Evolutionary conservation across 1,284 basidiomycete species (phyloP).

Genomic region (Heterobasidion irregulare): DNA sequence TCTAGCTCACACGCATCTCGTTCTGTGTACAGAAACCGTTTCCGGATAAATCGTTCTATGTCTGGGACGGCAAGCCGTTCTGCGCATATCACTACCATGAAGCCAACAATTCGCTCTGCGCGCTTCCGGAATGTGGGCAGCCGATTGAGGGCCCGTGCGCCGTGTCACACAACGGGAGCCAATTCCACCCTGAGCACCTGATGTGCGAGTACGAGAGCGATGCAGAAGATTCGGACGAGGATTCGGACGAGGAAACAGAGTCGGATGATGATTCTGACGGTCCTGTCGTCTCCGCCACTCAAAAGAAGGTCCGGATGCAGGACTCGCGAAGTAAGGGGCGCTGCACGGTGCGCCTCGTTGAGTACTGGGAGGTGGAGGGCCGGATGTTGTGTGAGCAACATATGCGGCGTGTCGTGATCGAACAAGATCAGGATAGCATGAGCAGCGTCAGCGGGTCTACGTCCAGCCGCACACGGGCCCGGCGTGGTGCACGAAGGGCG

Average conservation of each 20-base stretch:
- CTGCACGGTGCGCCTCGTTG: conserved; percentile 54
- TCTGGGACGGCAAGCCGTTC: conserved; percentile 78
- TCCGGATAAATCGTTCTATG: conserved; percentile 84
- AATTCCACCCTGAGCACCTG: conserved; percentile 83
- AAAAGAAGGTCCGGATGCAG: too few species aligned
- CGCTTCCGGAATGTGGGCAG: conserved; percentile 66
- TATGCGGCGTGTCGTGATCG: conserved; percentile 27
- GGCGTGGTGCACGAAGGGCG: conserved; percentile 27
- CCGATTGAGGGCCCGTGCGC: conserved; percentile 90
- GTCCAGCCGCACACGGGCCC: conserved; percentile 14
- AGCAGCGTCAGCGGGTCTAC: conserved; percentile 20
- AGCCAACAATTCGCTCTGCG: conserved; percentile 80
- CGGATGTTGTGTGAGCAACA: conserved; percentile 79
- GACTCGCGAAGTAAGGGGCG: conserved; percentile 6
- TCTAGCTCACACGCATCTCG: conserved; percentile 3
- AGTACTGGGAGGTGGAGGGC: conserved; percentile 84
- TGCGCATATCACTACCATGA: conserved; percentile 90
- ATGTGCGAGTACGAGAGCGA: conserved; percentile 54
- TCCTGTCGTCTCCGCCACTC: too few species aligned
- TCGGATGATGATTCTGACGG: background rate
- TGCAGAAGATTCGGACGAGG: conserved; percentile 13
- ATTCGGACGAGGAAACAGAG: background rate
- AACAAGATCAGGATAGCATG: conserved; percentile 14
- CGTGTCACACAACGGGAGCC: conserved; percentile 65
- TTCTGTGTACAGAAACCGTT: conserved; percentile 59